Evolutionary conservation across 257 asterid genomes (phyloP), one percentile per base, ranked within the genome.

Genomic region (Scutellaria barbata): DNA sequence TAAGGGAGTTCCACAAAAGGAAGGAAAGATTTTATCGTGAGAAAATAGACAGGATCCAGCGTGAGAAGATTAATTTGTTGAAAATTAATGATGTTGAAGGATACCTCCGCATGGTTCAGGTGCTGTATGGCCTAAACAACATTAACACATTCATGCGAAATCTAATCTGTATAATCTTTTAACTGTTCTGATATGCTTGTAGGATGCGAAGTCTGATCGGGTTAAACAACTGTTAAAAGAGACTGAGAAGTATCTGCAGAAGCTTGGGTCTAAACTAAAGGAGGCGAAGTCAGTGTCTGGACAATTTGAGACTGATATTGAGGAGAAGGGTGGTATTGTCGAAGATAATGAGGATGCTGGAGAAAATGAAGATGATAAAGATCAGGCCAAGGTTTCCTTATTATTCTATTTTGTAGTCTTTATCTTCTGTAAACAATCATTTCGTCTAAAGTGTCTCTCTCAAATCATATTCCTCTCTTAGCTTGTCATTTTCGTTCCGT

Each of bases 21-120:
- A 95, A 88, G 86, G 99, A 95, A 86, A 81, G 96, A 79, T 85
- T 87, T 81, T 88, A 95, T 59, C 98, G 99, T 57, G 99, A 95
- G 90, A 95, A 92, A 90, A 95, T 83, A 72, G 99, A 95, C 79
- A 86, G 98, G 82, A 95, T 95, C 78, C 99, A 95, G 83, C 98
- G 99, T 10, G 99, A 95, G 81, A 95, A 95, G 82, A 95, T 95
- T 84, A 95, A 95, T 86, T 81, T 95, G 64, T 73, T 95, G 75
- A 95, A 95, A 81, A 88, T 95, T 78, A 95, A 95, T 87, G 99
- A 95, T 30, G 99, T 95, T 54, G 99, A 95, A 86, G 99, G 99
- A 69, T 95, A 95, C 81, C 97, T 95, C 75, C 92, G 99, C 74
- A 95, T 95, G 99, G 98, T 95, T 78, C 85, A 95, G 99, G 99